A percentile compares a stretch with the other conserved stretches of the same genome.
Evolutionary conservation across 2,329 filamentous ascomycete genomes (phyloP).

Genomic region (Apiospora aurea): DNA sequence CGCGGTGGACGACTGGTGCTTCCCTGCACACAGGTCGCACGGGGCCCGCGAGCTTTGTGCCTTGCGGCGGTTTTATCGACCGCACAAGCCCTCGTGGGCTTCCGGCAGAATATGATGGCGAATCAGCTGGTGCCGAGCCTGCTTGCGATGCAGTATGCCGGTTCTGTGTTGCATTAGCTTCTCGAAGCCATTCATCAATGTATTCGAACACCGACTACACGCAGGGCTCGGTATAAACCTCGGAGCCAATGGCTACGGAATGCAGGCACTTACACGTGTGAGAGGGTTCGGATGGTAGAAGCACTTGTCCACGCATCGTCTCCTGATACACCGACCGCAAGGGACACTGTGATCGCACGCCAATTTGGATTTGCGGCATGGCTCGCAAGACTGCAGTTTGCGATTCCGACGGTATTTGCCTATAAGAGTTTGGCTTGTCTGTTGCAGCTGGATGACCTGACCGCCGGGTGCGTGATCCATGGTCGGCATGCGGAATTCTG

Average conservation of each 20-base stretch:
- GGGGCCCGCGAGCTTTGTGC: background rate
- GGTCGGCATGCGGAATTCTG: background rate
- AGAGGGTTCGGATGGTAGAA: conserved; percentile 45
- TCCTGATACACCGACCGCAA: conserved; percentile 43
- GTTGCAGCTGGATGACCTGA: conserved; percentile 39
- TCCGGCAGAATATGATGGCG: background rate
- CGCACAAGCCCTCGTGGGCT: background rate
- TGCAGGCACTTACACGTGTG: conserved; percentile 38
- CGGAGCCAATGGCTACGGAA: too few relatives aligned
- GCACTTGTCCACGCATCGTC: conserved; percentile 40
- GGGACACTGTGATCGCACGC: conserved; percentile 46
- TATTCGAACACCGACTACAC: background rate
- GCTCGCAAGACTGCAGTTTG: conserved; percentile 45
- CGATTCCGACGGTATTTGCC: conserved; percentile 45
- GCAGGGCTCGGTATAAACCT: background rate
- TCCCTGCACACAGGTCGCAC: background rate
- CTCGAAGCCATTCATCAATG: background rate
- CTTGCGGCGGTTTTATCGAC: background rate
- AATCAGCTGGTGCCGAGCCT: background rate
- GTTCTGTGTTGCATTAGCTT: background rate
- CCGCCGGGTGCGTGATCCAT: conserved; percentile 32
- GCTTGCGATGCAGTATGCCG: background rate
- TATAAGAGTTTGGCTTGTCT: conserved; percentile 35
- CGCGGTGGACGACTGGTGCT: conserved; percentile 27
- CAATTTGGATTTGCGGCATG: conserved; percentile 44